A percentile compares a stretch with the other conserved stretches of the same genome.
These are phyloP conservation scores for Syzygium jambos DNA, from an alignment of 345 rosid species.

Conservation along the genomic window DNA sequence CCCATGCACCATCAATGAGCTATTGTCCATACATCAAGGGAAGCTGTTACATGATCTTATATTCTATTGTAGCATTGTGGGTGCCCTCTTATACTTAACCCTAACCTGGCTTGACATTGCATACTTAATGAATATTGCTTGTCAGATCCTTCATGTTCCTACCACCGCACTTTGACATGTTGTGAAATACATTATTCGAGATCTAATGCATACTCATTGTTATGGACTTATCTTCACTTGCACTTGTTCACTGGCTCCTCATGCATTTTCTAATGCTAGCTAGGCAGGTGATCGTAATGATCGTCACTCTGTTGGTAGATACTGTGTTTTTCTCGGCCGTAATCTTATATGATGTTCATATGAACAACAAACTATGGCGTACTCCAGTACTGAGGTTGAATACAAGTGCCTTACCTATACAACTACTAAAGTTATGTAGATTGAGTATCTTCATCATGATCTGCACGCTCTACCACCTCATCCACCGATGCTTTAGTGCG, in stretches of 20 bases:
- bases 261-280: background rate
- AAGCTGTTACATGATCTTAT: background rate
- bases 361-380: no score
- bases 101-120: background rate
- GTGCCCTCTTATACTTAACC: background rate
- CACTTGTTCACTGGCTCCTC: no score
- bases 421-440: no score
- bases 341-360: no score
- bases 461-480: no score
- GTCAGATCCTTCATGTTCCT: background rate
- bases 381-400: no score
- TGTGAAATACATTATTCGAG: background rate
- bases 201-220: background rate
- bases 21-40: background rate
- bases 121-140: background rate
- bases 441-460: no score
- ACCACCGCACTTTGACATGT: background rate
- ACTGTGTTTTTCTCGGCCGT: no score
- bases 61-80: background rate
- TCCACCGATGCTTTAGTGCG: no score
- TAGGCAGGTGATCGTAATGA: background rate
- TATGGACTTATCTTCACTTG: background rate
- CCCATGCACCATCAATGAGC: background rate
- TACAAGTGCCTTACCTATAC: no score
- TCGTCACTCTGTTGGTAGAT: no score